Percentiles rank a stretch among this genome's conserved stretches.
Conservation (phyloP, 2,329 filamentous ascomycete species). For the Cercospora citrullina region DNA sequence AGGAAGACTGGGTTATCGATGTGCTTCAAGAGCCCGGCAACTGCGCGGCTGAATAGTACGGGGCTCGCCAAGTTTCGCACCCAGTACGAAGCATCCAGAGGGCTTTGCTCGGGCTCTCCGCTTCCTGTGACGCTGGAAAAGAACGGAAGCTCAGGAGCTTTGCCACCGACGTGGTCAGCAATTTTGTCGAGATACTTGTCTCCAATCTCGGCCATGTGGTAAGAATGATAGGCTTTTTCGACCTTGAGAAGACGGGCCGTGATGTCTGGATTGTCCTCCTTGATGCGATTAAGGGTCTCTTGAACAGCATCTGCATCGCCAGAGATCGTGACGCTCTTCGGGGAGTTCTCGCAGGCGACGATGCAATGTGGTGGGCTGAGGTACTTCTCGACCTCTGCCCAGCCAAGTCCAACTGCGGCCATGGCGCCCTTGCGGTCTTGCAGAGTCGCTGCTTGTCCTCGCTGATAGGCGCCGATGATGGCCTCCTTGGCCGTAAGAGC, state of each 20-base stretch:
- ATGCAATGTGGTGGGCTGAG: not conserved
- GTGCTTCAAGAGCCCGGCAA: not conserved
- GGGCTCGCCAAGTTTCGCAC: not conserved
- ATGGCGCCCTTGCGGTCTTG: not conserved
- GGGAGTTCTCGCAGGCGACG: constrained; percentile 40
- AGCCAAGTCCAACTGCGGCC: not conserved
- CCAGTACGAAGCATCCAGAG: not conserved
- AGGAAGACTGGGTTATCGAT: not conserved
- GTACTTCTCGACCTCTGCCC: not conserved
- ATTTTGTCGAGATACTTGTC: not conserved
- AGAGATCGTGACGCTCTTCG: constrained; percentile 47
- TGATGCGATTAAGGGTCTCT: not conserved
- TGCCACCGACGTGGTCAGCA: not conserved
- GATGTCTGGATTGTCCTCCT: not conserved
- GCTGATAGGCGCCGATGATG: not conserved
- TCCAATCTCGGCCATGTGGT: constrained; percentile 33
- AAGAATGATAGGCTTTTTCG: constrained; percentile 47
- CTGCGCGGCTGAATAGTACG: not conserved
- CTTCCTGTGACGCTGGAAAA: constrained; percentile 2
- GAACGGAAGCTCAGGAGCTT: not conserved
- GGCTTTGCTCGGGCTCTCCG: not conserved
- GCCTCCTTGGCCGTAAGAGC: not conserved
- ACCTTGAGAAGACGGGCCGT: constrained; percentile 44
- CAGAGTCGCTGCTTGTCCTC: not conserved
- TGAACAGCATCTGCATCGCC: constrained; percentile 38